A percentile compares a stretch with the other conserved stretches of the same genome.
These are phyloP conservation scores for Massarina eburnea DNA, from an alignment of 2,329 filamentous ascomycete species.

Conservation along the genomic window DNA sequence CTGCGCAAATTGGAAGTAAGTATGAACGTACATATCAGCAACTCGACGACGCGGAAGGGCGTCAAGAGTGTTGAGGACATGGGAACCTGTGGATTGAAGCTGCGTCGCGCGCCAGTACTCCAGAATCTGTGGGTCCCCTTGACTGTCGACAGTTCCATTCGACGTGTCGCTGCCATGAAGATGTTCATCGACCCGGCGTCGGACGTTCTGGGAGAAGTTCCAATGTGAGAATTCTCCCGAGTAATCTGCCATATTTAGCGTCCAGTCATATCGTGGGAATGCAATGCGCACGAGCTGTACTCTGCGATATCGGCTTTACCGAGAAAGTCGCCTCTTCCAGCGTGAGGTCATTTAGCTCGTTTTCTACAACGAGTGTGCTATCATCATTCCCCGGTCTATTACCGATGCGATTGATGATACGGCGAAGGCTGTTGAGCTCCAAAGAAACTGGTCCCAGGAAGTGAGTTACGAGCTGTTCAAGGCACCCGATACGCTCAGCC, in stretches of 20 bases:
- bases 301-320: conserved; percentile 10
- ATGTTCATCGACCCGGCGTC: conserved; percentile 14
- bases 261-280: not conserved
- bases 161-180: conserved; percentile 6
- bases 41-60: conserved; percentile 12
- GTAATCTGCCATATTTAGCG: conserved; percentile 8
- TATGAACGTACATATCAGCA: conserved; percentile 46
- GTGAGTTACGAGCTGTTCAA: conserved; percentile 11
- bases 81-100: conserved; percentile 7
- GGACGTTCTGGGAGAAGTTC: conserved; percentile 18
- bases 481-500: not conserved
- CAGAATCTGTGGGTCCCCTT: conserved; percentile 5
- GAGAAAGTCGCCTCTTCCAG: conserved; percentile 6
- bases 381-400: not conserved
- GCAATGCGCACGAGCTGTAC: conserved; percentile 11
- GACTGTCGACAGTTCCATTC: conserved; percentile 5
- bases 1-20: conserved; percentile 48
- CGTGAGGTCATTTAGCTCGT: not conserved
- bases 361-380: not conserved
- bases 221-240: conserved; percentile 20
- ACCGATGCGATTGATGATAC: not conserved
- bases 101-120: conserved; percentile 13
- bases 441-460: not conserved
- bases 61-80: conserved; percentile 9
- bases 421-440: not conserved